A percentile compares a stretch with the other conserved stretches of the same genome.
Evolutionary conservation across 768 basidiomycete species (phyloP).

Genomic region (Tricholomella constricta): DNA sequence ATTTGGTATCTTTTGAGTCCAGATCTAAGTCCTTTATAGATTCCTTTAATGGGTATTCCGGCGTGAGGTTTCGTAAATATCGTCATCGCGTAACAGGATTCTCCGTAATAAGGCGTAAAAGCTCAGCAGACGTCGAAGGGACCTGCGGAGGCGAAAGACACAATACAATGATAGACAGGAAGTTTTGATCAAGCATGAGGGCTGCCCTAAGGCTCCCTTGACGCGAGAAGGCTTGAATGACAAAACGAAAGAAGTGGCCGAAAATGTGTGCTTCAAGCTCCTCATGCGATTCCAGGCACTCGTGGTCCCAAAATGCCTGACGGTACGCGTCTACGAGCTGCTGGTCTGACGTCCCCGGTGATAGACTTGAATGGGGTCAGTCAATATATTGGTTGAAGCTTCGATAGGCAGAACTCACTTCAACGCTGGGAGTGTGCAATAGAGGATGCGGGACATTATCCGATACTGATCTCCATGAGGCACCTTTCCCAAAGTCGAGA

Average conservation of each 20-base stretch:
- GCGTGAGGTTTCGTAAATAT: background rate
- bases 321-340: slow-evolving; percentile 4
- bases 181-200: slow-evolving; percentile 11
- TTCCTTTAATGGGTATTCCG: too few species aligned
- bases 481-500: slow-evolving; percentile 9
- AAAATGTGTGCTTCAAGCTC: background rate
- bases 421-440: background rate
- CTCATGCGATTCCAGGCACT: background rate
- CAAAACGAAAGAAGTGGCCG: slow-evolving; percentile 9
- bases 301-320: background rate
- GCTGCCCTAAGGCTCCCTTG: slow-evolving; percentile 8
- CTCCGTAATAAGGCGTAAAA: background rate
- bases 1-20: background rate
- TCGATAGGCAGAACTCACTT: slow-evolving; percentile 11
- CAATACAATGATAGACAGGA: slow-evolving; percentile 4
- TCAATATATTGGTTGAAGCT: too few species aligned
- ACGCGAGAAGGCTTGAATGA: slow-evolving; percentile 5
- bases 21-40: background rate
- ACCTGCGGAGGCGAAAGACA: slow-evolving; percentile 6
- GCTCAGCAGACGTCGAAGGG: slow-evolving; percentile 3
- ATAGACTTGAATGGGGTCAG: too few species aligned
- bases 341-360: slow-evolving; percentile 1
- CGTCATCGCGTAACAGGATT: background rate
- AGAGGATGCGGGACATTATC: slow-evolving; percentile 5
- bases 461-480: slow-evolving; percentile 10